phyloP scores from a whole-genome alignment of 805 yeast species.

The Lachancea nothofagi region DNA sequence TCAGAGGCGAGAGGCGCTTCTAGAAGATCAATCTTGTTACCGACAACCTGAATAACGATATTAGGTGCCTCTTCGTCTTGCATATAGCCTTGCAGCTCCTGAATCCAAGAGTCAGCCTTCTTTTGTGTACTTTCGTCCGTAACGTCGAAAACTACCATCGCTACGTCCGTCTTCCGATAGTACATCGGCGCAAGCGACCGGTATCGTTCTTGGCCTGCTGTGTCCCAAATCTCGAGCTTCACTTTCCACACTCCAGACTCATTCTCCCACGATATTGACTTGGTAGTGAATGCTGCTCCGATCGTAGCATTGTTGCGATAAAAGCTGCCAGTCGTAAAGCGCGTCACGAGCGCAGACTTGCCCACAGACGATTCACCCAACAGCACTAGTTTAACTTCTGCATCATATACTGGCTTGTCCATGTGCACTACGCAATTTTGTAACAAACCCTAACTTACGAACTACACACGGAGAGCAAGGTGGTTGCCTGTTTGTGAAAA shows the following conservation, averaged over 20 bases:
- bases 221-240: slow-evolving; percentile 80
- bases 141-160: slow-evolving; percentile 71
- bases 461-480: too few species aligned
- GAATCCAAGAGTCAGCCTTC: slow-evolving; percentile 72
- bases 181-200: slow-evolving; percentile 78
- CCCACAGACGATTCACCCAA: slow-evolving; percentile 68
- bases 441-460: too few species aligned
- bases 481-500: too few species aligned
- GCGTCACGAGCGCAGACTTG: slow-evolving; percentile 58
- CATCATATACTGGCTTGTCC: slow-evolving; percentile 31
- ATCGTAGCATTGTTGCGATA: slow-evolving; percentile 76
- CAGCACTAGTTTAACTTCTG: slow-evolving; percentile 56
- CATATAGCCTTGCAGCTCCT: slow-evolving; percentile 48
- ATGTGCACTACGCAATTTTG: neutral
- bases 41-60: slow-evolving; percentile 64
- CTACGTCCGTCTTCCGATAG: slow-evolving; percentile 75
- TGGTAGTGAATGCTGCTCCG: slow-evolving; percentile 80
- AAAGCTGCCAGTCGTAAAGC: slow-evolving; percentile 69
- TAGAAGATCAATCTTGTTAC: slow-evolving; percentile 64
- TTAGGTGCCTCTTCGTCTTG: slow-evolving; percentile 47
- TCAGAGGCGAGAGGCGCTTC: slow-evolving; percentile 42
- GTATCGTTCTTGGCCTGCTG: slow-evolving; percentile 81
- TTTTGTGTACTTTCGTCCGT: slow-evolving; percentile 58
- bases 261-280: slow-evolving; percentile 51
- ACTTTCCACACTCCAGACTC: slow-evolving; percentile 39